Conservation (phyloP, 176 grass and related monocot species). For the Musa itinerans region DNA sequence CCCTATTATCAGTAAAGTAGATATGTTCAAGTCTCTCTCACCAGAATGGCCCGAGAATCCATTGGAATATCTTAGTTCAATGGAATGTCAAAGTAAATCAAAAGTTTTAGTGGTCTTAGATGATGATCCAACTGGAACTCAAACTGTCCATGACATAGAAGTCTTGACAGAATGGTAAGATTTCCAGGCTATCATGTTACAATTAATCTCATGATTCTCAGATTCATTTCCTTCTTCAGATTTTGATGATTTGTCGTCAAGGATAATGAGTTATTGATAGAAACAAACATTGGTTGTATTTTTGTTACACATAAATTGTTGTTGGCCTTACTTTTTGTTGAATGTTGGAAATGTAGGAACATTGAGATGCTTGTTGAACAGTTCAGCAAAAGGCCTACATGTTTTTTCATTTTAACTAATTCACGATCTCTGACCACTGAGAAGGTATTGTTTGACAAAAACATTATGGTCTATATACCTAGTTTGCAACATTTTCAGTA, state of each 20-base stretch:
- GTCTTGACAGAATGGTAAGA: constrained; percentile 94
- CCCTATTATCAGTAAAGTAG: constrained; percentile 53
- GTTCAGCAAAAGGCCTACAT: constrained; percentile 61
- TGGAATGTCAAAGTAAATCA: constrained; percentile 40
- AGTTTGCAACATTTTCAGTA: background rate
- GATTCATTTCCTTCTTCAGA: background rate
- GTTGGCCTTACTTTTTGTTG: constrained; percentile 13
- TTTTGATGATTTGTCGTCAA: background rate
- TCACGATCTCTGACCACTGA: constrained; percentile 81
- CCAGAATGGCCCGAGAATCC: constrained; percentile 70
- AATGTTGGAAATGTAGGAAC: constrained; percentile 47
- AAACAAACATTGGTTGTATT: background rate
- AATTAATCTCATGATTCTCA: background rate
- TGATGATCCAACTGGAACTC: constrained; percentile 96
- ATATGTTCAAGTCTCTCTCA: constrained; percentile 63
- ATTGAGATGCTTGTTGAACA: constrained; percentile 68
- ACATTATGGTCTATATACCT: too few relatives aligned
- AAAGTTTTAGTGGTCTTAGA: constrained; percentile 88
- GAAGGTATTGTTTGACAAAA: constrained; percentile 42
- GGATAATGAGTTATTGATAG: background rate
- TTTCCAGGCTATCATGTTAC: background rate
- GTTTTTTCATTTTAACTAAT: constrained; percentile 97
- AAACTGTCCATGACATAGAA: constrained; percentile 95
- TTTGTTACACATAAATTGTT: background rate
- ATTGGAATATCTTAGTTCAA: constrained; percentile 46